Evolutionary conservation across 352 stramenopile genomes (phyloP).

Genomic region (Pythium rishiriense): DNA sequence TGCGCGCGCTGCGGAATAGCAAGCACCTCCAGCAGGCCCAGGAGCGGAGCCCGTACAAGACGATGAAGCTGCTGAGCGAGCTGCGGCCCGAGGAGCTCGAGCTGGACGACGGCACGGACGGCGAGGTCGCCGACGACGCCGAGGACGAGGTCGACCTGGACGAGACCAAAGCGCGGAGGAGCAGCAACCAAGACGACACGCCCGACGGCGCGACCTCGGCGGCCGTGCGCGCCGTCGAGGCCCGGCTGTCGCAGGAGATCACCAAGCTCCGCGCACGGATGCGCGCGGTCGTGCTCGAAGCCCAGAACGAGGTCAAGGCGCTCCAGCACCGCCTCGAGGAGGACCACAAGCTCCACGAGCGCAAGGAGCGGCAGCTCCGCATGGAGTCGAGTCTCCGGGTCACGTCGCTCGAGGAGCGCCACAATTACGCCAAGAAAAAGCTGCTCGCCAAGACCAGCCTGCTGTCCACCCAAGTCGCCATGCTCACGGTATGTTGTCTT

Average conservation of each 20-base stretch:
- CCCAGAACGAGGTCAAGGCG: slow-evolving; percentile 44
- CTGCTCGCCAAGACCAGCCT: slow-evolving; percentile 34
- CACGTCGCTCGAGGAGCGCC: slow-evolving; percentile 49
- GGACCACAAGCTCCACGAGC: slow-evolving; percentile 33
- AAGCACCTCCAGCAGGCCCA: slow-evolving; percentile 17
- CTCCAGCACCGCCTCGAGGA: slow-evolving; percentile 49
- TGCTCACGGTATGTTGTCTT: slow-evolving; percentile 32
- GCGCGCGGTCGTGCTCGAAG: slow-evolving; percentile 53
- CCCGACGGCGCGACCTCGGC: slow-evolving; percentile 20
- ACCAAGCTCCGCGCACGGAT: slow-evolving; percentile 50
- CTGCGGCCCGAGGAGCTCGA: slow-evolving; percentile 15
- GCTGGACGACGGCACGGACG: slow-evolving; percentile 12
- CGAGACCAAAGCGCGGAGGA: slow-evolving; percentile 15
- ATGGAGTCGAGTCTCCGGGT: slow-evolving; percentile 49
- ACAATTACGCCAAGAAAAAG: slow-evolving; percentile 41
- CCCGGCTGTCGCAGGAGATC: slow-evolving; percentile 40
- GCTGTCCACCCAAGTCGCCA: slow-evolving; percentile 34
- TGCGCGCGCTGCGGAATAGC: slow-evolving; percentile 13
- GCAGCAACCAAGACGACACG: slow-evolving; percentile 7
- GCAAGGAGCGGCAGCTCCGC: slow-evolving; percentile 50
- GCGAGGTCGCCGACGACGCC: slow-evolving; percentile 3
- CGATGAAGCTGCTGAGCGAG: slow-evolving; percentile 27
- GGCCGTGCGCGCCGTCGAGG: slow-evolving; percentile 29
- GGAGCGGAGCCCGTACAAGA: slow-evolving; percentile 23
- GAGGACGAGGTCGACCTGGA: slow-evolving; percentile 8